A percentile compares a stretch with the other conserved stretches of the same genome.
These are phyloP conservation scores for Chara braunii DNA, from an alignment of 139 green algal species.

Conservation along the genomic window DNA sequence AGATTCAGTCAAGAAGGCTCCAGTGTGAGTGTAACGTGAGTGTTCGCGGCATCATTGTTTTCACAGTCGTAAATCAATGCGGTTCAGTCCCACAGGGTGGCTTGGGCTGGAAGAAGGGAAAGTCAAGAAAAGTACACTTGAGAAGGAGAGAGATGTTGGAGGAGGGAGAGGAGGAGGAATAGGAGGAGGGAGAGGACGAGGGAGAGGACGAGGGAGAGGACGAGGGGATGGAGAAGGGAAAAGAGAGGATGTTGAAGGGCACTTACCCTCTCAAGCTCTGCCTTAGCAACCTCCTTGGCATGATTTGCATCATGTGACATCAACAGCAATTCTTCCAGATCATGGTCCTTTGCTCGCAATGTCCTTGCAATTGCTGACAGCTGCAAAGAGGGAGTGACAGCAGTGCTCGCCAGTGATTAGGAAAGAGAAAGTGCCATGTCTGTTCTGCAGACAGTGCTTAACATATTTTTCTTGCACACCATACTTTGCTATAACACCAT, in stretches of 20 bases:
- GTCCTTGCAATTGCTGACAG: conserved; percentile 42
- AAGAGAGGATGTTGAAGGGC: not conserved
- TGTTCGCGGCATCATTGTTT: too few species aligned
- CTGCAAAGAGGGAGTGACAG: not conserved
- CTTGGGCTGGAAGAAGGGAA: too few species aligned
- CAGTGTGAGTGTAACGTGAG: too few species aligned
- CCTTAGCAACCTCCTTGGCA: conserved; percentile 34
- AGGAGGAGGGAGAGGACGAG: too few species aligned
- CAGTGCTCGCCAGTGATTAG: not conserved
- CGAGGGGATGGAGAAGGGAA: too few species aligned
- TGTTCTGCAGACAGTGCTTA: not conserved
- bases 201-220: too few species aligned
- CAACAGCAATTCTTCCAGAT: conserved; percentile 32
- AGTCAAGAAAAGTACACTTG: too few species aligned
- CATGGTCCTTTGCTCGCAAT: conserved; percentile 46
- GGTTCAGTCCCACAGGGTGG: too few species aligned
- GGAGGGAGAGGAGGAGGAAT: too few species aligned
- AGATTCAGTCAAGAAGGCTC: too few species aligned
- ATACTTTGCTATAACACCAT: not conserved
- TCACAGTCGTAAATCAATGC: too few species aligned
- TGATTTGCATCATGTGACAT: conserved; percentile 38
- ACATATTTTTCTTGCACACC: not conserved
- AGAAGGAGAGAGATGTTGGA: too few species aligned
- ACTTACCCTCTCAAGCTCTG: conserved; percentile 29
- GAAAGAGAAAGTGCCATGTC: not conserved